Base-by-base conservation (phyloP, 2,329 filamentous ascomycete genomes). In the Claviceps pusilla region DNA sequence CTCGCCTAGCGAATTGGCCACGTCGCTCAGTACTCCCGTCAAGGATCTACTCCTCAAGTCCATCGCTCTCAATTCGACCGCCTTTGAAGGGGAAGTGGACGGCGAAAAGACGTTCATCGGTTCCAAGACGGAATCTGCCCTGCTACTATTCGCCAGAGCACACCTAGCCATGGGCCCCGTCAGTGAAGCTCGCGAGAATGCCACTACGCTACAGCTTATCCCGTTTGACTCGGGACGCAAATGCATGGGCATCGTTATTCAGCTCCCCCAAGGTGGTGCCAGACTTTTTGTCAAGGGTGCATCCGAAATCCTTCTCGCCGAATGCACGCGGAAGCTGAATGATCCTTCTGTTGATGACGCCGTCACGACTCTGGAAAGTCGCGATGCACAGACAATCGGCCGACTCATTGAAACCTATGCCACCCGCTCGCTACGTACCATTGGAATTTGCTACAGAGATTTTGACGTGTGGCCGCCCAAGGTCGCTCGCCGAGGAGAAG, bases 391-490 rank as follows among this genome's bases (percentile, higher is more conserved):
- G 57, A 76, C 70, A 7, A 66, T 95, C 58, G 78, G 79, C 59
- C 71, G 75, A 28, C 74, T 89, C 50, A 94, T 95, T 60, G 80
- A 83, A 58, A 78, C 76, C 49, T 95, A 95, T 65, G 89, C 89
- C 10, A 81, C 79, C 31, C 78, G 84, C 19, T 94, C 89, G 7
- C 76, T 95, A 37, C 81, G 89, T 58, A 94, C 89, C 1, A 94
- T 95, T 60, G 87, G 84, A 47, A 78, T 95, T 58, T 76, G 89
- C 53, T 94, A 89, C 69, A 84, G 83, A 54, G 89, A 95, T 61
- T 95, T 93, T 60, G 79, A 87, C 29, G 78, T 79, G 53, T 95
- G 89, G 89, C 89, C 90, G 37, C 89, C 89, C 4, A 78, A 74
- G 57, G 76, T 77, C 50, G 78, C 76, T 16, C 79, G 72, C 50